These are phyloP conservation scores for Coemansia sp. DNA, from an alignment of 192 early-diverging fungal genomes.

Conservation along the genomic window DNA sequence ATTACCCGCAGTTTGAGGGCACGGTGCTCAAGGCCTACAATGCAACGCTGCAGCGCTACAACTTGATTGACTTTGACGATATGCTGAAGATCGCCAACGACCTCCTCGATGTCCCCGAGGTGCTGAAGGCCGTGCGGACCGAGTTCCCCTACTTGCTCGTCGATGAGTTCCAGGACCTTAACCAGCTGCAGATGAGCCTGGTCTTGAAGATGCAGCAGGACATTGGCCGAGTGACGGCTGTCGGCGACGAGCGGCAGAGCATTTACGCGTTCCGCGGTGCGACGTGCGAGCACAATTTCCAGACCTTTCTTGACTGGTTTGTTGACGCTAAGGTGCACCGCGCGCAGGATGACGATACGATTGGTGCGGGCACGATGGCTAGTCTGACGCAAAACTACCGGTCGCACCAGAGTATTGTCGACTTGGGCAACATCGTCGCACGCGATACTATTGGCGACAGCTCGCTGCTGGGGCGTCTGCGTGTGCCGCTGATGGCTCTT, in stretches of 20 bases:
- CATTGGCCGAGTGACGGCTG: slow-evolving; percentile 45
- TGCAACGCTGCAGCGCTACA: slow-evolving; percentile 27
- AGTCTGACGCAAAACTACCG: slow-evolving; percentile 52
- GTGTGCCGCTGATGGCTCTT: slow-evolving; percentile 31
- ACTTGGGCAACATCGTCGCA: slow-evolving; percentile 52
- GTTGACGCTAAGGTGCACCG: slow-evolving; percentile 42
- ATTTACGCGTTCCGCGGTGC: slow-evolving; percentile 56
- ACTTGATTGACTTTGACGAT: slow-evolving; percentile 55
- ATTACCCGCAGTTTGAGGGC: slow-evolving; percentile 23
- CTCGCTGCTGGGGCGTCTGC: slow-evolving; percentile 31
- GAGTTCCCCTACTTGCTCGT: slow-evolving; percentile 46
- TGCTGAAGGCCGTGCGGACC: slow-evolving; percentile 20
- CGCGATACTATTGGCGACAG: slow-evolving; percentile 32
- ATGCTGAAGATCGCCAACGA: slow-evolving; percentile 28
- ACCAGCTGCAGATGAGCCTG: slow-evolving; percentile 48
- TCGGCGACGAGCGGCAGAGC: slow-evolving; percentile 54
- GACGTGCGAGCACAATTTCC: slow-evolving; percentile 48
- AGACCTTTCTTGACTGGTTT: slow-evolving; percentile 37
- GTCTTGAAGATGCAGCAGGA: slow-evolving; percentile 38
- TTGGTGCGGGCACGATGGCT: slow-evolving; percentile 25
- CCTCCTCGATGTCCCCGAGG: slow-evolving; percentile 16
- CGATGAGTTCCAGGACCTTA: slow-evolving; percentile 57
- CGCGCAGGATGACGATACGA: not conserved
- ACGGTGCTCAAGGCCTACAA: slow-evolving; percentile 49
- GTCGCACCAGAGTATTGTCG: slow-evolving; percentile 53